phyloP scores from a whole-genome alignment of 805 yeast species.

The Sugiyamaella americana region DNA sequence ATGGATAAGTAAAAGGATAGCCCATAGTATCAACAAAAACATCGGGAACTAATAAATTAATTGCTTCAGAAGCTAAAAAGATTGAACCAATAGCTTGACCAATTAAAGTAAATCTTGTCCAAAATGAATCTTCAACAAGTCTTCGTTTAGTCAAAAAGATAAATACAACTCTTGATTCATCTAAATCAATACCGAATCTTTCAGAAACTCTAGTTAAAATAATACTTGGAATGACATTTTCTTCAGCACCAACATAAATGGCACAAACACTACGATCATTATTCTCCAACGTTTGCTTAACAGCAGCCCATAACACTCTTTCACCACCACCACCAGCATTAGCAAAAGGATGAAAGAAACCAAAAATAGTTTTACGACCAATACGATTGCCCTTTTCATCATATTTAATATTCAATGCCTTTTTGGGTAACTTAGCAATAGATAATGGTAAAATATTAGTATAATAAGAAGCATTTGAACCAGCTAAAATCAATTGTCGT shows the following conservation, averaged over 20 bases:
- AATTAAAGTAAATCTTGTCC: constrained; percentile 73
- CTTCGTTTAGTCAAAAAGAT: constrained; percentile 51
- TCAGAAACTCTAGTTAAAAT: constrained; percentile 39
- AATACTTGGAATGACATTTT: constrained; percentile 36
- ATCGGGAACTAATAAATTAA: constrained; percentile 66
- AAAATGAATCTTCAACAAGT: constrained; percentile 61
- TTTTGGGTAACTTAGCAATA: constrained; percentile 12
- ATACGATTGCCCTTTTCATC: constrained; percentile 16
- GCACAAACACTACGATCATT: constrained; percentile 50
- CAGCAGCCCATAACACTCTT: constrained; percentile 92
- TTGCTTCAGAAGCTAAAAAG: constrained; percentile 62
- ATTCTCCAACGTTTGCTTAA: constrained; percentile 54
- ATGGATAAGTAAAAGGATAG: constrained; percentile 76
- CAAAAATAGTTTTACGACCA: constrained; percentile 47
- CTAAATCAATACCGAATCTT: constrained; percentile 49
- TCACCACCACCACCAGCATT: constrained; percentile 99
- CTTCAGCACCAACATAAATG: constrained; percentile 63
- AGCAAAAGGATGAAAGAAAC: constrained; percentile 93
- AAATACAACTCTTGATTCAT: constrained; percentile 49
- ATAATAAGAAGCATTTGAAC: constrained; percentile 30
- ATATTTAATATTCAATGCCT: constrained; percentile 11
- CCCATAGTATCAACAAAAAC: constrained; percentile 95
- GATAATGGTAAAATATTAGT: constrained; percentile 13
- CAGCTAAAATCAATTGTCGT: constrained; percentile 34
- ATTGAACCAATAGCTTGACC: constrained; percentile 86